Base-by-base conservation (phyloP, 1,139 yeast species). In the Candida mesenterica region DNA sequence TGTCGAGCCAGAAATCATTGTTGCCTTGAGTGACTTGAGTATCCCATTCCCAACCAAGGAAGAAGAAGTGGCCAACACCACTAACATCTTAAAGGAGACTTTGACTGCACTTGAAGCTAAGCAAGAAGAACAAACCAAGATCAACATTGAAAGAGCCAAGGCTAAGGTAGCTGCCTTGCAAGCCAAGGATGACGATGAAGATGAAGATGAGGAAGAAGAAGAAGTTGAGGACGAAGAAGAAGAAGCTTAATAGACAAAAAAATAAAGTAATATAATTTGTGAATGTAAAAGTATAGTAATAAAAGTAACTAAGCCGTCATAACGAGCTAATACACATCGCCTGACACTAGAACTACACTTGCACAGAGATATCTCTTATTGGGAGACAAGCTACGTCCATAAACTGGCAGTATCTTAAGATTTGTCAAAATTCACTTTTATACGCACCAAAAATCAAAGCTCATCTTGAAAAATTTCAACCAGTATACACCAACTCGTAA, bases 111-210 rank as follows among this genome's bases (percentile, higher is more conserved):
- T 77, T 65, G 71, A 76, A 61, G 75, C 75, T 36, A 81, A 82
- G 63, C 95, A 89, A 68, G 90, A 81, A 42, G 86, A 80, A 44
- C 89, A 82, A 57, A 88, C 97, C 42, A 75, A 79, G 60, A 77
- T 75, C 59, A 83, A 85, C 61, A 71, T 84, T 48, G 86, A 76
- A 49, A 75, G 73, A 47, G 95, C 92, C 41, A 79, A 86, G 68
- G 84, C 82, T 40, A 80, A 79, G 61, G 76, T 86, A 49, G 83
- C 84, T 47, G 74, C 81, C 57, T 67, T 86, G 45, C 79, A 71
- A 52, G 69, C 65, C 25, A 64, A 65, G 41, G 68, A 57, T 32
- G 63, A 52, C 29, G 57, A 52, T 15, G 64, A 56, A 15, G 62
- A 55, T 12, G 57, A 52, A 31, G 59, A 45, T 3, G 55, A 44